Conservation (phyloP, 805 yeast species). For the Metschnikowia proteae region DNA sequence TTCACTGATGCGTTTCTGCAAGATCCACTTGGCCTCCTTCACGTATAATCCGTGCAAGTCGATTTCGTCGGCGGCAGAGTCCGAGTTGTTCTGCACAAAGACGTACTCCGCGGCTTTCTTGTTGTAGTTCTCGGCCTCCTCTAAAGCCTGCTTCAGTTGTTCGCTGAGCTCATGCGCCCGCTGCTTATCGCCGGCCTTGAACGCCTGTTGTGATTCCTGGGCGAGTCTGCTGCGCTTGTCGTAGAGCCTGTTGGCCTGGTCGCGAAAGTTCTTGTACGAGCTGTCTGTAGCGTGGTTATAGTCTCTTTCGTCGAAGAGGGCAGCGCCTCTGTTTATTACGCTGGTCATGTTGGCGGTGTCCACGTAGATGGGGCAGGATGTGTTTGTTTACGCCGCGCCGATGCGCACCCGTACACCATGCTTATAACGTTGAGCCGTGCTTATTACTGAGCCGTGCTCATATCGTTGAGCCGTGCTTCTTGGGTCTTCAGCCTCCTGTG, state of each 20-base stretch:
- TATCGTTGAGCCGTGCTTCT: too few relatives aligned
- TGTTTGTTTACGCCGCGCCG: not conserved
- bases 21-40: slow-evolving; percentile 77
- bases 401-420: too few relatives aligned
- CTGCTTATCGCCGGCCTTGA: slow-evolving; percentile 65
- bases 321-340: slow-evolving; percentile 12
- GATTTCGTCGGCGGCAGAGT: slow-evolving; percentile 79
- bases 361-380: not conserved
- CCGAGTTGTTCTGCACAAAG: slow-evolving; percentile 82
- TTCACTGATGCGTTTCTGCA: slow-evolving; percentile 69
- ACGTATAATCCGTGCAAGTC: slow-evolving; percentile 91
- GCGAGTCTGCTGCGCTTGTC: slow-evolving; percentile 52
- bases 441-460: not conserved
- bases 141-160: slow-evolving; percentile 56
- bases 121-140: slow-evolving; percentile 66
- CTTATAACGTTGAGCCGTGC: too few relatives aligned
- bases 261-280: slow-evolving; percentile 60
- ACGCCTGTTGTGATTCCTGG: slow-evolving; percentile 73
- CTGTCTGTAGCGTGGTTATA: slow-evolving; percentile 71
- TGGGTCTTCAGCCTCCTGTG: too few relatives aligned
- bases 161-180: slow-evolving; percentile 71
- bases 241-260: slow-evolving; percentile 65
- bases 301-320: slow-evolving; percentile 37
- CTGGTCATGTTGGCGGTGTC: slow-evolving; percentile 7
- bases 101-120: slow-evolving; percentile 85